These are phyloP conservation scores for Phytophthora pinifolia DNA, from an alignment of 352 stramenopile genomes.

Conservation along the genomic window DNA sequence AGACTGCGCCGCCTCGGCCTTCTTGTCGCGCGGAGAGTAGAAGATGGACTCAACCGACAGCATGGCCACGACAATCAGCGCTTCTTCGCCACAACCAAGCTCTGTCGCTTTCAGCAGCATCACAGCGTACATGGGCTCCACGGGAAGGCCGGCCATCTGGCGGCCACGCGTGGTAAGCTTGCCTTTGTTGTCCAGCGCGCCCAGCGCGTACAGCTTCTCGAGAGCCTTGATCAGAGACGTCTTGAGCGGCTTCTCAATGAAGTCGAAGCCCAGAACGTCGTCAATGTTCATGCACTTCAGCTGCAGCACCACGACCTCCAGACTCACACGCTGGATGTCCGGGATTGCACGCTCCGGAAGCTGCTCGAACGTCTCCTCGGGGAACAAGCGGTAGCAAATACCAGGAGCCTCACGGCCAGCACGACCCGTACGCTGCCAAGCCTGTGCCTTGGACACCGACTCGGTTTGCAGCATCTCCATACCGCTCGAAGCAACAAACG, in stretches of 20 bases:
- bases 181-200: conserved; percentile 61
- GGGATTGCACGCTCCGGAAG: conserved; percentile 72
- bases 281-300: conserved; percentile 88
- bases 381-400: conserved; percentile 84
- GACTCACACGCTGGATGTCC: conserved; percentile 86
- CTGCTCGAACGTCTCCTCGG: conserved; percentile 85
- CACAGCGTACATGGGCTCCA: conserved; percentile 89
- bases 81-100: conserved; percentile 79
- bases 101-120: conserved; percentile 85
- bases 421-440: conserved; percentile 89
- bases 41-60: conserved; percentile 90
- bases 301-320: conserved; percentile 83
- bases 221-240: conserved; percentile 76
- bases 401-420: conserved; percentile 83
- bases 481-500: conserved; percentile 82
- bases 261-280: conserved; percentile 86
- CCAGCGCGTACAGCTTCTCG: conserved; percentile 82
- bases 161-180: conserved; percentile 70
- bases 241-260: conserved; percentile 85
- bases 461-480: conserved; percentile 90
- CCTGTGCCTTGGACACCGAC: conserved; percentile 88
- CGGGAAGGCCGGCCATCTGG: conserved; percentile 84
- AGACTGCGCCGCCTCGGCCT: conserved; percentile 77
- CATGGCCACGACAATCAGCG: conserved; percentile 88
- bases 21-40: conserved; percentile 84